Evolutionary conservation across 2,329 filamentous ascomycete genomes (phyloP).

Genomic region (Arthrobotrys musiformis): DNA sequence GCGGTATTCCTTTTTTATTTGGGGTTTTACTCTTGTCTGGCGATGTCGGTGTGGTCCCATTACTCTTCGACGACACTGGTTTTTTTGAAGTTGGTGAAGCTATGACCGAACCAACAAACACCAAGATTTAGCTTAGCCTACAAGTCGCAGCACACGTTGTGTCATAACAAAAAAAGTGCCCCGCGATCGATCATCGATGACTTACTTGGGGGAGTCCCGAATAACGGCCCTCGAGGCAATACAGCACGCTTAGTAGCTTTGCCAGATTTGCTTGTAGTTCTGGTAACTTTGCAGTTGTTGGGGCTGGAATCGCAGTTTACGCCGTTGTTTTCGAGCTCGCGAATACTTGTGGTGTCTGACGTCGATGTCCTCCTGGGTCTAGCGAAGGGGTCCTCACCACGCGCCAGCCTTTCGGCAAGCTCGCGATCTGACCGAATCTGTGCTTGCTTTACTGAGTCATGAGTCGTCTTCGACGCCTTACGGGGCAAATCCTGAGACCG

Average conservation of each 20-base stretch:
- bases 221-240: conserved; percentile 26
- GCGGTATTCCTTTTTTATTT: neutral
- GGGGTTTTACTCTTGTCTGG: neutral
- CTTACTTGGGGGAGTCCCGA: conserved; percentile 33
- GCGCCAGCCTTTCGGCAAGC: conserved; percentile 27
- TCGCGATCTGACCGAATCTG: conserved; percentile 32
- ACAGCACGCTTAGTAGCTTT: conserved; percentile 15
- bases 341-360: neutral
- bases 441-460: conserved; percentile 7
- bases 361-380: neutral
- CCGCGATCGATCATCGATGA: neutral
- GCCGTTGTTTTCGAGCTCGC: neutral
- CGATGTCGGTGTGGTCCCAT: neutral
- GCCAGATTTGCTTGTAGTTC: neutral
- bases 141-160: too few relatives aligned
- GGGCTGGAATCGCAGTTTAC: neutral
- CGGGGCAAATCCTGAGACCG: neutral
- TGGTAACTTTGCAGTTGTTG: neutral
- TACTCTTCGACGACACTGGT: neutral
- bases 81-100: neutral
- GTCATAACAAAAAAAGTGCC: too few relatives aligned
- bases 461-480: too few relatives aligned
- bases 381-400: conserved; percentile 17
- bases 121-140: neutral
- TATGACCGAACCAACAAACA: neutral